Percentiles rank a stretch among this genome's conserved stretches.
These are phyloP conservation scores for Circinella umbellata DNA, from an alignment of 371 early-diverging fungal species.

Conservation along the genomic window DNA sequence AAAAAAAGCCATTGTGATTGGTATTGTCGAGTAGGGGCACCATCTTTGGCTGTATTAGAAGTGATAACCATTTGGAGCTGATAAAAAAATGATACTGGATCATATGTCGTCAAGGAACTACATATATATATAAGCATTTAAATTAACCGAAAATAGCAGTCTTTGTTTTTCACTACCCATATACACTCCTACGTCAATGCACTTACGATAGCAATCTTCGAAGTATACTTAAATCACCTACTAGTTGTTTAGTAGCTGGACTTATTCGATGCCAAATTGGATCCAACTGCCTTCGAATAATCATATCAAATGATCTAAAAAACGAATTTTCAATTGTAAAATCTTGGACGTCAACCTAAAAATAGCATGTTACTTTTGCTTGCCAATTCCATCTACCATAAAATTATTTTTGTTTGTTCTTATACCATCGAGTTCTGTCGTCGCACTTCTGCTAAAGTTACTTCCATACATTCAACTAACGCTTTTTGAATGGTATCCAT, in stretches of 20 bases:
- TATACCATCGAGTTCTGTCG: constrained; percentile 61
- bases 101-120: constrained; percentile 80
- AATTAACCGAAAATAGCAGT: neutral
- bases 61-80: constrained; percentile 85
- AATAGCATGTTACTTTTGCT: neutral
- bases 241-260: constrained; percentile 74
- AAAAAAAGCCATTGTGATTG: constrained; percentile 81
- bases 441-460: constrained; percentile 79
- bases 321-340: constrained; percentile 87
- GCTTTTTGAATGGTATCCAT: constrained; percentile 88
- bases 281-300: constrained; percentile 77
- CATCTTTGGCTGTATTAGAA: constrained; percentile 46
- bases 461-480: constrained; percentile 86
- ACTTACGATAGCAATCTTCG: constrained; percentile 69
- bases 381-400: neutral
- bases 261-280: constrained; percentile 90
- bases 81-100: constrained; percentile 86
- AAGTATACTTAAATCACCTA: constrained; percentile 74
- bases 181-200: too few relatives aligned
- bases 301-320: constrained; percentile 80
- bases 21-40: constrained; percentile 33
- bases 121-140: neutral
- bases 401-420: neutral
- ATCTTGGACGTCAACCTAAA: constrained; percentile 77
- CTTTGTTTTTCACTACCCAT: too few relatives aligned